phyloP scores from a whole-genome alignment of 2,329 filamentous ascomycete species.

The Chrysoporthe puriensis region DNA sequence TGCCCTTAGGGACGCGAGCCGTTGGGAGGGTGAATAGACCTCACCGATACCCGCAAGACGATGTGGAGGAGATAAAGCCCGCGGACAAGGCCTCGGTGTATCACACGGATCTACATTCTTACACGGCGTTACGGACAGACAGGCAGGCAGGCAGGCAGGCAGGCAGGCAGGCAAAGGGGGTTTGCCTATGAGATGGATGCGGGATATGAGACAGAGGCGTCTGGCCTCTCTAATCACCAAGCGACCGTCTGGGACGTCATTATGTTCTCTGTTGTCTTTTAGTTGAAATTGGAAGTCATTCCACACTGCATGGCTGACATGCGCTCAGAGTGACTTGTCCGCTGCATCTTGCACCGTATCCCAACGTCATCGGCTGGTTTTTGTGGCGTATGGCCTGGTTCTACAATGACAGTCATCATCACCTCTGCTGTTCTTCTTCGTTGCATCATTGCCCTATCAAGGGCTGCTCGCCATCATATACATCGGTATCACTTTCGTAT shows the following conservation, averaged over 20 bases:
- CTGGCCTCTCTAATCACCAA: background rate
- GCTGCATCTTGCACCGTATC: background rate
- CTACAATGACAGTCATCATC: background rate
- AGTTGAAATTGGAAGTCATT: background rate
- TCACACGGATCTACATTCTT: constrained; percentile 22
- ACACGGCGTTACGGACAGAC: constrained; percentile 19
- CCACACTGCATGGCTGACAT: background rate
- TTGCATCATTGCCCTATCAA: too few species aligned
- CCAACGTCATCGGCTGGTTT: background rate
- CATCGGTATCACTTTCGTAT: background rate
- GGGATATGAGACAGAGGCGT: background rate
- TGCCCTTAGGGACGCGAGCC: background rate
- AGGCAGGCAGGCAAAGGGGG: background rate
- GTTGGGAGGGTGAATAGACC: background rate
- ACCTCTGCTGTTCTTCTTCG: background rate
- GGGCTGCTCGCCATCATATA: background rate
- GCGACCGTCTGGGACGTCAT: background rate
- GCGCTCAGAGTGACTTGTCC: background rate
- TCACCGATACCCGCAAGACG: background rate
- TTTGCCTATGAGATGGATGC: background rate
- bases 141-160: background rate
- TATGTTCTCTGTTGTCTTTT: background rate
- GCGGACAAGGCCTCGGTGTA: background rate
- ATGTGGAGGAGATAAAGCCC: background rate
- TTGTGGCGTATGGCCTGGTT: background rate